Evolutionary conservation across 1,284 basidiomycete genomes (phyloP).

Genomic region (Rhodotorula glutinis): DNA sequence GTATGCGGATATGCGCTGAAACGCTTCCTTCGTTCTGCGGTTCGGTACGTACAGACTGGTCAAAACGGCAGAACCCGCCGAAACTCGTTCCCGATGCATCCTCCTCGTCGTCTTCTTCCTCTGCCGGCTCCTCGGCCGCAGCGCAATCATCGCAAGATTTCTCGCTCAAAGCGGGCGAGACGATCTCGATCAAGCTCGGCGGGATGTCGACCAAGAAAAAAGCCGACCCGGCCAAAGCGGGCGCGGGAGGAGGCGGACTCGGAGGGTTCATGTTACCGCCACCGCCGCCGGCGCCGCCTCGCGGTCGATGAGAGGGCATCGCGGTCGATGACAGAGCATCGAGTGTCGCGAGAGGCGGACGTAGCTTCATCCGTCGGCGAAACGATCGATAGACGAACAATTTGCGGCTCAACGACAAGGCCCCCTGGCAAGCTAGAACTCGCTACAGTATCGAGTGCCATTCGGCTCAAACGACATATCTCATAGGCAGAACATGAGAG

Average conservation of each 20-base stretch:
- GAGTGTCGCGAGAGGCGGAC: no score
- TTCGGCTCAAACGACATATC: no score
- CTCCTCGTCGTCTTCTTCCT: conserved; percentile 41
- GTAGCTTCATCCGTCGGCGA: no score
- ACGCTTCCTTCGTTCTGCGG: no score
- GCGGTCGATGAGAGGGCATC: conserved; percentile 1
- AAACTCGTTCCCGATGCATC: conserved; percentile 34
- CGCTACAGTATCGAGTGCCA: no score
- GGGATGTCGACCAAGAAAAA: conserved; percentile 56
- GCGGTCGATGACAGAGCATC: neutral
- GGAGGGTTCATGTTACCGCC: conserved; percentile 39
- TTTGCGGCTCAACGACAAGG: no score
- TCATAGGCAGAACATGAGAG: no score
- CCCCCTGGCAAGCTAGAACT: no score
- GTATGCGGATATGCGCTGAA: no score
- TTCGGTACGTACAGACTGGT: conserved; percentile 35
- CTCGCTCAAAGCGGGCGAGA: conserved; percentile 92
- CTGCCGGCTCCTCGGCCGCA: conserved; percentile 54
- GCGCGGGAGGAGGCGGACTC: conserved; percentile 14
- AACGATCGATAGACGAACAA: no score
- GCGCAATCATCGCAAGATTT: conserved; percentile 79
- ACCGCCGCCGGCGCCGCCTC: conserved; percentile 36
- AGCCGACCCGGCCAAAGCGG: conserved; percentile 8
- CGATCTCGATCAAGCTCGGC: conserved; percentile 86
- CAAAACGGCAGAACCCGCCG: conserved; percentile 51